Base-by-base conservation (phyloP, 352 stramenopile species). In the Pilasporangium apinafurcum region DNA sequence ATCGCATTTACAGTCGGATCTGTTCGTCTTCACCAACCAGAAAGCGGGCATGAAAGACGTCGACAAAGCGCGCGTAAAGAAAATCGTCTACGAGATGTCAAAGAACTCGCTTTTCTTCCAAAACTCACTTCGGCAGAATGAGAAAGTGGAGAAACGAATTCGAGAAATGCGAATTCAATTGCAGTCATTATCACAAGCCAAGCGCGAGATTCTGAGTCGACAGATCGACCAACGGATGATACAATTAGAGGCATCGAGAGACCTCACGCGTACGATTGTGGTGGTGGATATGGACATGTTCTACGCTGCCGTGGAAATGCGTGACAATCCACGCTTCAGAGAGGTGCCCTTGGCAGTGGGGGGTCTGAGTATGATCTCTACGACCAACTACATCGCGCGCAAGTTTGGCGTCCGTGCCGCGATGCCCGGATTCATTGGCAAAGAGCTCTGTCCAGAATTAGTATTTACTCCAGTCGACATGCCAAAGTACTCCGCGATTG, bases 231-330 rank as follows among this genome's bases (percentile, higher is more conserved):
- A 60, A 10, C 37, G 52, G 12, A 51, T 74, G n/a, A 66, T 52
- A 12, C 58, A 79, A 41, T 71, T 80, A 41, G 86, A 91, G 51
- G 57, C 53, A 27, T 49, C 50, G 21, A 76, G 67, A 31, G 59
- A 75, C 41, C 66, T 88, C 21, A 66, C 69, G 44, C 69, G 64
- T 14, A 95, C 83, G 0, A 86, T 84, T 54, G 84, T 95, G 10
- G 93, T 98, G 0, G 66, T 86, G 1, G 95, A 99, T 62, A 98
- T 99, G 92, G 95, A 99, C 58, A 96, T 96, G 77, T 99, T 99
- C 54, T 99, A 96, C 64, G 96, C 96, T 13, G 88, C 87, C 8
- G 96, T 97, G 31, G 92, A 98, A 53, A 95, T 98, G 63, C 71
- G 95, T n/a, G 78, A 96, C 59, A 72, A 91, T 48, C 92, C 92